Evolutionary conservation across 1,139 yeast species (phyloP), one percentile per base, ranked within the genome.

Genomic region (Taphrina pruni): DNA sequence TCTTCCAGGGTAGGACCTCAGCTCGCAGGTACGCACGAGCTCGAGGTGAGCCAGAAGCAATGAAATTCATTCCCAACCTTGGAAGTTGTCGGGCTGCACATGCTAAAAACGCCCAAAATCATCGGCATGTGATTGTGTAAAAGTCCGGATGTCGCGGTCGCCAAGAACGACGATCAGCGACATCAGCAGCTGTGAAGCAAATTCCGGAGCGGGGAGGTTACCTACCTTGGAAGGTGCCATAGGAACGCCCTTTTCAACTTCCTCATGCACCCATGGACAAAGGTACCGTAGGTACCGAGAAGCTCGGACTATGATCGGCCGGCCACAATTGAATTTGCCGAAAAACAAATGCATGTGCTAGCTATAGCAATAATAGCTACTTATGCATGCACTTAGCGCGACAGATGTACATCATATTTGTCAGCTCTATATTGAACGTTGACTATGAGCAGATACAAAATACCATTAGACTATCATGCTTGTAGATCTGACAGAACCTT

Each of bases 191-290:
- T 17, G 17, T 17, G 17, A 17, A 14, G 48, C 48, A 45, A 45
- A 45, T 45, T 45, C 48, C 48, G 48, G 48, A 20, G 48, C 48
- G 48, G 48, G 48, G 48, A 45, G 6, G 20, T 45, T 45, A n/a
- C 48, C 48, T 17, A 45, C 48, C n/a, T 45, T 45, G 48, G 48
- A 45, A 45, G 48, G 48, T 45, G 32, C 32, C 32, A 26, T 26
- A 26, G 32, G 32, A 26, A 26, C 32, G 32, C 32, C 32, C 32
- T 26, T 26, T 26, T 26, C 32, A 26, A 2, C 4, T 26, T 26
- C 32, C 32, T 26, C 32, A 26, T 26, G 32, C 32, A 26, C 32
- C 32, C 32, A 26, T 26, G 32, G 32, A 14, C 11, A 14, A 39
- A 14, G 43, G 11, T 17, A 17, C 46, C 14, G 6, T 45, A 45